Conservation (phyloP, 164 flowering plant genomes). For the Vitis labrusca region DNA sequence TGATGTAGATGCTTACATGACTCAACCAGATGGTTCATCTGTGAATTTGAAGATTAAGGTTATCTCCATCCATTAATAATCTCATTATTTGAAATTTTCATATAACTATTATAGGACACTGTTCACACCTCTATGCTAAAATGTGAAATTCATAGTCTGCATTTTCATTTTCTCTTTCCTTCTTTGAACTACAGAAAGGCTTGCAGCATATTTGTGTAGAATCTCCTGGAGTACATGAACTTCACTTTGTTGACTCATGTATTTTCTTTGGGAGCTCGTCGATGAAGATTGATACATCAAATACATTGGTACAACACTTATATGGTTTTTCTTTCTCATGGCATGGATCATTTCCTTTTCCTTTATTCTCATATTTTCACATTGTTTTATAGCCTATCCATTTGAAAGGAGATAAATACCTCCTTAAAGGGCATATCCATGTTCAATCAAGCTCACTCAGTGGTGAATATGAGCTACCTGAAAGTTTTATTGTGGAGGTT, state of each 20-base stretch:
- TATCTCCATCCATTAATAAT: neutral
- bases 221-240: constrained; percentile 82
- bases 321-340: constrained; percentile 1
- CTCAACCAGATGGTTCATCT: constrained; percentile 52
- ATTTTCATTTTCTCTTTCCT: constrained; percentile 1
- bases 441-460: constrained; percentile 41
- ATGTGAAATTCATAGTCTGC: too few species aligned
- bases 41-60: constrained; percentile 78
- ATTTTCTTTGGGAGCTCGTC: constrained; percentile 80
- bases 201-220: constrained; percentile 72
- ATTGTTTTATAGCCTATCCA: constrained; percentile 58
- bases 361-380: constrained; percentile 10
- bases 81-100: neutral
- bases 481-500: constrained; percentile 56
- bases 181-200: constrained; percentile 69
- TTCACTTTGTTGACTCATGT: constrained; percentile 82
- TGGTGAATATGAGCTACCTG: constrained; percentile 39
- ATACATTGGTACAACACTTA: constrained; percentile 43
- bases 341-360: neutral
- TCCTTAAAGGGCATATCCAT: constrained; percentile 69
- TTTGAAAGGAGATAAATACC: constrained; percentile 86
- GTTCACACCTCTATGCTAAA: neutral
- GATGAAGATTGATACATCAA: constrained; percentile 64
- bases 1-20: constrained; percentile 67
- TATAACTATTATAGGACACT: neutral